A percentile compares a stretch with the other conserved stretches of the same genome.
phyloP scores from a whole-genome alignment of 768 basidiomycete species.

The Scleroderma citrinum region DNA sequence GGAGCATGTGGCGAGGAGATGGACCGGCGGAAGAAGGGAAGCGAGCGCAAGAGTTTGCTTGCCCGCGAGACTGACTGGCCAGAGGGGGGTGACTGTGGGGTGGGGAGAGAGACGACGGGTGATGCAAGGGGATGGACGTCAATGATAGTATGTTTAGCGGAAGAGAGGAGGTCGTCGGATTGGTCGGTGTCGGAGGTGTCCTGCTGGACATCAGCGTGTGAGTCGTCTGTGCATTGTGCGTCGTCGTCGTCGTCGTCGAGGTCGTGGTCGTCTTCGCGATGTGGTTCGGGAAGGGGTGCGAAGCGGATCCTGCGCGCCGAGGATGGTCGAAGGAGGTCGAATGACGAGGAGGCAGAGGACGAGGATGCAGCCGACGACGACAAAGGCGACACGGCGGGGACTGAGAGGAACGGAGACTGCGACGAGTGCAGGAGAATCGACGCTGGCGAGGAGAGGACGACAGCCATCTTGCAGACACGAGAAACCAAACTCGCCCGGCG shows the following conservation, averaged over 20 bases:
- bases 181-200: background rate
- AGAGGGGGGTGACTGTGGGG: conserved; percentile 15
- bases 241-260: conserved; percentile 30
- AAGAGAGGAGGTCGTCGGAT: background rate
- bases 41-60: conserved; percentile 15
- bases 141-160: background rate
- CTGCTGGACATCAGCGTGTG: conserved; percentile 6
- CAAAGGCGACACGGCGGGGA: conserved; percentile 13
- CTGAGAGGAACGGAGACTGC: conserved; percentile 6
- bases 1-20: background rate
- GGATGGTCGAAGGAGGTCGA: background rate
- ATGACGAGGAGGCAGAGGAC: background rate
- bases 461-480: conserved; percentile 9
- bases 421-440: conserved; percentile 6
- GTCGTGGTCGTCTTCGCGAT: conserved; percentile 34
- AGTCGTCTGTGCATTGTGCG: conserved; percentile 23
- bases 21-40: conserved; percentile 16
- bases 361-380: background rate
- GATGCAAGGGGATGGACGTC: conserved; percentile 12
- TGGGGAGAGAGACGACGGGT: conserved; percentile 18
- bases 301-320: conserved; percentile 54
- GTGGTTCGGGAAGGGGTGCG: conserved; percentile 79
- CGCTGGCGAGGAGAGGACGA: conserved; percentile 8
- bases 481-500: no score
- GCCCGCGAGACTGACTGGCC: conserved; percentile 5